phyloP scores from a whole-genome alignment of 2,329 filamentous ascomycete species.

The Pseudocercospora cruenta region DNA sequence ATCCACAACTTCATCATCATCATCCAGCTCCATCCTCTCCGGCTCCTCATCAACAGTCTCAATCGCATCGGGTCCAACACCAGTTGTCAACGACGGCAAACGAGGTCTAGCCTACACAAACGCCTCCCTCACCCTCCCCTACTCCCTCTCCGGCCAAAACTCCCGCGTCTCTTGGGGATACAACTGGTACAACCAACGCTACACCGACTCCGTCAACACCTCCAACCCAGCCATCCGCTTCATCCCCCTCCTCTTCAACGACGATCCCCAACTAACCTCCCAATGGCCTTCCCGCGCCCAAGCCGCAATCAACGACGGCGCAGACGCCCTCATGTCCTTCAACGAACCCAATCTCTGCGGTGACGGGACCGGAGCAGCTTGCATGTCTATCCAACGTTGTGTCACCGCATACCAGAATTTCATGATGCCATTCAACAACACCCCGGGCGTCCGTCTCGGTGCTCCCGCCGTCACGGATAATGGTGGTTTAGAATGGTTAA shows the following conservation, averaged over 20 bases:
- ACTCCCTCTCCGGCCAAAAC: conserved; percentile 41
- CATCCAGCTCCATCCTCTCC: not conserved
- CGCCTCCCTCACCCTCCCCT: conserved; percentile 53
- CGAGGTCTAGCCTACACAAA: conserved; percentile 70
- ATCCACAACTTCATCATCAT: not conserved
- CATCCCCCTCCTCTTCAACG: conserved; percentile 34
- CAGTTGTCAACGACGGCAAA: conserved; percentile 48
- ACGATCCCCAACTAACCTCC: conserved; percentile 23
- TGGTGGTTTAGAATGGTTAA: conserved; percentile 60
- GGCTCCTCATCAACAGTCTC: not conserved
- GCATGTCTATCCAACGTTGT: conserved; percentile 56
- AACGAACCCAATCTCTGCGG: conserved; percentile 67
- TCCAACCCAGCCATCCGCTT: conserved; percentile 33
- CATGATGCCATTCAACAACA: conserved; percentile 57
- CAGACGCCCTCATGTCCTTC: conserved; percentile 64
- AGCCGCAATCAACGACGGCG: conserved; percentile 32
- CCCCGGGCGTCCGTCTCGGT: conserved; percentile 51
- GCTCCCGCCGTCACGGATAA: conserved; percentile 65
- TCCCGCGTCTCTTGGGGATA: conserved; percentile 35
- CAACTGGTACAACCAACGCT: conserved; percentile 32
- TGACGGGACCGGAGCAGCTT: conserved; percentile 51
- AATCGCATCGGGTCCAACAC: not conserved
- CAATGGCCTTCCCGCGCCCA: conserved; percentile 31
- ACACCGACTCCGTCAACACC: conserved; percentile 14
- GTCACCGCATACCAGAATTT: conserved; percentile 55